These are phyloP conservation scores for Tinospora cordifolia DNA, from an alignment of 164 flowering plant genomes.

Conservation along the genomic window DNA sequence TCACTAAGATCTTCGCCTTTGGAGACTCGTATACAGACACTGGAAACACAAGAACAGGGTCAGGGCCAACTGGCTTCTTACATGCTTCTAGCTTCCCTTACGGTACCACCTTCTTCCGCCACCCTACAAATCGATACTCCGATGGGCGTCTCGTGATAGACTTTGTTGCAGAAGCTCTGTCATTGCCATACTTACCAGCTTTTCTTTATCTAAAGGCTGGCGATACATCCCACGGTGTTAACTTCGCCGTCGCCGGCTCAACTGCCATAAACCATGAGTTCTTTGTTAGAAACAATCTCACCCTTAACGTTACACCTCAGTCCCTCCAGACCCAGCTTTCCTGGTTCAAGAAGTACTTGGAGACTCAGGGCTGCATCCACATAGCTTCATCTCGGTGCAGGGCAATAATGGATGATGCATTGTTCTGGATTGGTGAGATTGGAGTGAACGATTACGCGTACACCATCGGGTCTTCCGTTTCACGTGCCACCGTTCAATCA, in stretches of 20 bases:
- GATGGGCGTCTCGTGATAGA: conserved; percentile 64
- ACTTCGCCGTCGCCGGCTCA: conserved; percentile 68
- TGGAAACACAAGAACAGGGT: conserved; percentile 40
- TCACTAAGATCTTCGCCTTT: conserved; percentile 55
- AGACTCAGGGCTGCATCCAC: conserved; percentile 34
- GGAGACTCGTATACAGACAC: conserved; percentile 80
- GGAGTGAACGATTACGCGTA: conserved; percentile 87
- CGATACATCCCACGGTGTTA: conserved; percentile 40
- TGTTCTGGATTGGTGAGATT: conserved; percentile 90
- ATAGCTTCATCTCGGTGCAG: conserved; percentile 19
- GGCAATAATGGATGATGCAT: conserved; percentile 34
- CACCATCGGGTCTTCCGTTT: conserved; percentile 34
- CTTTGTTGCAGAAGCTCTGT: conserved; percentile 39
- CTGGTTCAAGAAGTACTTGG: conserved; percentile 54
- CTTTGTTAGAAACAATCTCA: conserved; percentile 30
- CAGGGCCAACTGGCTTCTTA: conserved; percentile 28
- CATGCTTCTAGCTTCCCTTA: conserved; percentile 34
- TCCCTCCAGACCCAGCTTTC: conserved; percentile 51
- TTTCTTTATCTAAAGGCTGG: conserved; percentile 18
- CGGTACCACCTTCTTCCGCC: conserved; percentile 33
- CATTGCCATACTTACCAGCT: conserved; percentile 49
- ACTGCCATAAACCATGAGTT: conserved; percentile 39
- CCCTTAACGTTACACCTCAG: conserved; percentile 47
- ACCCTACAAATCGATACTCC: conserved; percentile 40
- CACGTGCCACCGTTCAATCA: conserved; percentile 33